Conservation (phyloP, 2,329 filamentous ascomycete species). For the Corynespora cassiicola region DNA sequence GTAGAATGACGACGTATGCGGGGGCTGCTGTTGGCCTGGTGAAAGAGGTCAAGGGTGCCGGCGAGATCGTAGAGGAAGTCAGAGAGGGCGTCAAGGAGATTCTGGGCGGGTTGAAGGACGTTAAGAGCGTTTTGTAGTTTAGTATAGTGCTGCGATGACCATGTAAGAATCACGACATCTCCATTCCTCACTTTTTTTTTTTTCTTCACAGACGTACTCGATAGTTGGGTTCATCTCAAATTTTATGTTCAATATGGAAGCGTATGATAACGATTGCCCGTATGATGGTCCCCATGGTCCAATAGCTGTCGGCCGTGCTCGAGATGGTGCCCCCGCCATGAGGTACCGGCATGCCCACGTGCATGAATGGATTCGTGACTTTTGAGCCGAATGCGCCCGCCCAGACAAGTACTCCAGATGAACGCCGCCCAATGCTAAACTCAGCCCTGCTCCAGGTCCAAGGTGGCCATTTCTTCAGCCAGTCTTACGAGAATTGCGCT, state of each 20-base stretch:
- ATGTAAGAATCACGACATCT: too few species aligned
- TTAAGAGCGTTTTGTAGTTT: neutral
- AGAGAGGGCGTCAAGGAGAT: constrained; percentile 6
- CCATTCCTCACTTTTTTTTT: too few species aligned
- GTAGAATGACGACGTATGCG: constrained; percentile 67
- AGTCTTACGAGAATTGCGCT: constrained; percentile 70
- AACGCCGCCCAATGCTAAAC: neutral
- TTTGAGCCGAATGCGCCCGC: too few species aligned
- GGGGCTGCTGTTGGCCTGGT: constrained; percentile 68
- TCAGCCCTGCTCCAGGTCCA: constrained; percentile 6
- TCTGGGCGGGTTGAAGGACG: constrained; percentile 1
- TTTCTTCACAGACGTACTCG: too few species aligned
- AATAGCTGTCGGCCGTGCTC: too few species aligned
- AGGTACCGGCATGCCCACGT: too few species aligned
- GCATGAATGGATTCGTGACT: too few species aligned
- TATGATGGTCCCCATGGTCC: too few species aligned
- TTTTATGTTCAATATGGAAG: too few species aligned
- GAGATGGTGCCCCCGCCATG: too few species aligned
- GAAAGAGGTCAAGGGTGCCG: constrained; percentile 56
- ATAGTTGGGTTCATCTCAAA: too few species aligned
- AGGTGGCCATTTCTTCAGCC: constrained; percentile 21
- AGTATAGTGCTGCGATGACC: neutral
- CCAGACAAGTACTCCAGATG: constrained; percentile 1
- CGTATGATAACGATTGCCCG: too few species aligned
- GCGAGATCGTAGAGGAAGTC: constrained; percentile 55